These are phyloP conservation scores for Penicillium herquei DNA, from an alignment of 495 filamentous ascomycete genomes.

Conservation along the genomic window DNA sequence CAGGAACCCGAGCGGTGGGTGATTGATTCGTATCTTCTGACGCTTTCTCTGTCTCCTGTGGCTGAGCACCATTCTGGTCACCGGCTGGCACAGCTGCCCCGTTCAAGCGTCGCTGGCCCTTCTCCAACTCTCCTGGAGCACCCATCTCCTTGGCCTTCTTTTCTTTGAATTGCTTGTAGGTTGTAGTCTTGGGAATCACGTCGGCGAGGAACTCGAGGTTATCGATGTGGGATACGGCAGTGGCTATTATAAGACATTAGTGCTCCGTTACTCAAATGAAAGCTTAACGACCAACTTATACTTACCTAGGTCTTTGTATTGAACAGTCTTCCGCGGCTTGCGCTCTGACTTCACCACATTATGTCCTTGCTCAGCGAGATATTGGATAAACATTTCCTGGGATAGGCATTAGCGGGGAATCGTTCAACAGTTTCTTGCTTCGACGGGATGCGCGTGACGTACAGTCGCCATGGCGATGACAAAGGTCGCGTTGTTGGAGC, in stretches of 20 bases:
- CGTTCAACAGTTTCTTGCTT: neutral
- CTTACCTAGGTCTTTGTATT: constrained; percentile 89
- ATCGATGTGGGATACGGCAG: constrained; percentile 82
- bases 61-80: constrained; percentile 32
- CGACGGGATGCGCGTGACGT: constrained; percentile 21
- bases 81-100: constrained; percentile 22
- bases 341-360: constrained; percentile 86
- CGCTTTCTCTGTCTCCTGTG: constrained; percentile 9
- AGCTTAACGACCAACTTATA: constrained; percentile 1
- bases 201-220: constrained; percentile 95
- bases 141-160: constrained; percentile 50
- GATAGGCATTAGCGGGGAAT: constrained; percentile 11
- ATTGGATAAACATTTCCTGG: constrained; percentile 94
- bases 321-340: constrained; percentile 89
- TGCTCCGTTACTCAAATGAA: neutral
- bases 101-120: constrained; percentile 55
- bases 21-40: constrained; percentile 21
- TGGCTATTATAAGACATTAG: constrained; percentile 51
- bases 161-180: constrained; percentile 76
- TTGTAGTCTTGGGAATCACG: constrained; percentile 79
- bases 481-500: constrained; percentile 93
- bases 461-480: constrained; percentile 88
- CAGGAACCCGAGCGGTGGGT: constrained; percentile 32
- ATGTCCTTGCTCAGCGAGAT: constrained; percentile 79
- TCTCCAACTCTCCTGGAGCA: constrained; percentile 45